Evolutionary conservation across 805 yeast genomes (phyloP).

Genomic region (Ogataea nitratoaversa): DNA sequence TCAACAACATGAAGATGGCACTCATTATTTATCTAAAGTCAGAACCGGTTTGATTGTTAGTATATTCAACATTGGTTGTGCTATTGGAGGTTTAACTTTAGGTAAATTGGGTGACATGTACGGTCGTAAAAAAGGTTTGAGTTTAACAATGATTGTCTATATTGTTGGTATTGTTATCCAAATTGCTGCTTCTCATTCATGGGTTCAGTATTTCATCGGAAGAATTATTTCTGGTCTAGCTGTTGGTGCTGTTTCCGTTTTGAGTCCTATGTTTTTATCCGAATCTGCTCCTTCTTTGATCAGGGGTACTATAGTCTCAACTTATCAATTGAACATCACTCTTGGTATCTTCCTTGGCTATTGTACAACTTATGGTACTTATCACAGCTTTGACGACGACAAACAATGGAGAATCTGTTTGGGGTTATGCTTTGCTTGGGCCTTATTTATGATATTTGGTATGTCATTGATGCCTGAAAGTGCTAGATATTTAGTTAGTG

Average conservation of each 20-base stretch:
- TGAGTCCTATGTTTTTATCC: conserved; percentile 56
- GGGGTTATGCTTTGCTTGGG: conserved; percentile 48
- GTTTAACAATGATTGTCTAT: conserved; percentile 50
- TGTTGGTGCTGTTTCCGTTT: conserved; percentile 51
- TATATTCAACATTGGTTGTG: conserved; percentile 69
- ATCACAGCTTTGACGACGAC: conserved; percentile 42
- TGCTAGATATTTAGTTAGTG: conserved; percentile 58
- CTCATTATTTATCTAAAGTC: conserved; percentile 41
- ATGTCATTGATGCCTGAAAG: conserved; percentile 66
- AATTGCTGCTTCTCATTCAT: conserved; percentile 46
- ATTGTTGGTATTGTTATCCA: conserved; percentile 60
- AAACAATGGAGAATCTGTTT: conserved; percentile 69
- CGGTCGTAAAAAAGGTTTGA: conserved; percentile 59
- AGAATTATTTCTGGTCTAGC: conserved; percentile 55
- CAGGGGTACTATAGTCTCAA: conserved; percentile 68
- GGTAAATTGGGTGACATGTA: conserved; percentile 53
- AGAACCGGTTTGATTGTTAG: conserved; percentile 63
- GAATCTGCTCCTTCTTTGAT: conserved; percentile 67
- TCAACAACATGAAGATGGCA: conserved; percentile 36
- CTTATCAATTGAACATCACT: conserved; percentile 67
- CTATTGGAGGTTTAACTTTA: conserved; percentile 62
- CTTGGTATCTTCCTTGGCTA: conserved; percentile 70
- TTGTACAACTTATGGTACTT: conserved; percentile 63
- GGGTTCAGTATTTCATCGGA: conserved; percentile 66
- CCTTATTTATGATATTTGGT: conserved; percentile 44